These are phyloP conservation scores for Escallonia rubra DNA, from an alignment of 129 eudicot genomes.

Conservation along the genomic window DNA sequence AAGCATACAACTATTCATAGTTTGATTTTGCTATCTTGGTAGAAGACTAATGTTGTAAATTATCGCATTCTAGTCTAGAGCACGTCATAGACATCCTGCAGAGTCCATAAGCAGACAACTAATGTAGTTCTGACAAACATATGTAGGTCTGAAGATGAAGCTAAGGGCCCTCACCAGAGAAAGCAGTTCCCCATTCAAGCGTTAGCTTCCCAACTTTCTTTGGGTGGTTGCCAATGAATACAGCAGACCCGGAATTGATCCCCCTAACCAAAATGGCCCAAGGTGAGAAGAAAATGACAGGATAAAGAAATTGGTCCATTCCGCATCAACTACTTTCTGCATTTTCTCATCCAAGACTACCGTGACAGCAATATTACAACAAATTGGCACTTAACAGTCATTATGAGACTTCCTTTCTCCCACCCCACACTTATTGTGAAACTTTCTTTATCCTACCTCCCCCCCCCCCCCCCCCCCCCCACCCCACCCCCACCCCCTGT, in stretches of 20 bases:
- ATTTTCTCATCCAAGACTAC: neutral
- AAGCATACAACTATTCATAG: too few species aligned
- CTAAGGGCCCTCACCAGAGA: neutral
- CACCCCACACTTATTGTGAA: neutral
- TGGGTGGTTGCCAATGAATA: neutral
- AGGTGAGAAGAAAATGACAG: neutral
- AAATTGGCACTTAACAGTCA: neutral
- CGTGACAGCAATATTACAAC: neutral
- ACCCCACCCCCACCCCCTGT: too few species aligned
- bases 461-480: too few species aligned
- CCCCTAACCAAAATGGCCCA: constrained; percentile 1
- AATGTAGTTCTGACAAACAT: too few species aligned
- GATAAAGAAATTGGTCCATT: neutral
- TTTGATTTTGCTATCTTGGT: too few species aligned
- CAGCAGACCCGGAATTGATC: neutral
- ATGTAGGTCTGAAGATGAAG: neutral
- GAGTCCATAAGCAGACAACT: too few species aligned
- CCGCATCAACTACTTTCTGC: neutral
- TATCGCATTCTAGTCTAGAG: too few species aligned
- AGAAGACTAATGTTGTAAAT: too few species aligned
- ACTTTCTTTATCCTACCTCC: too few species aligned
- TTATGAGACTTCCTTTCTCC: neutral
- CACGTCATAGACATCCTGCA: too few species aligned
- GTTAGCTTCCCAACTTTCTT: neutral
- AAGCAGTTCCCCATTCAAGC: neutral